Percentiles rank a stretch among this genome's conserved stretches.
Evolutionary conservation across 148 eudicot species (phyloP).

Genomic region (Fagopyrum homotropicum): DNA sequence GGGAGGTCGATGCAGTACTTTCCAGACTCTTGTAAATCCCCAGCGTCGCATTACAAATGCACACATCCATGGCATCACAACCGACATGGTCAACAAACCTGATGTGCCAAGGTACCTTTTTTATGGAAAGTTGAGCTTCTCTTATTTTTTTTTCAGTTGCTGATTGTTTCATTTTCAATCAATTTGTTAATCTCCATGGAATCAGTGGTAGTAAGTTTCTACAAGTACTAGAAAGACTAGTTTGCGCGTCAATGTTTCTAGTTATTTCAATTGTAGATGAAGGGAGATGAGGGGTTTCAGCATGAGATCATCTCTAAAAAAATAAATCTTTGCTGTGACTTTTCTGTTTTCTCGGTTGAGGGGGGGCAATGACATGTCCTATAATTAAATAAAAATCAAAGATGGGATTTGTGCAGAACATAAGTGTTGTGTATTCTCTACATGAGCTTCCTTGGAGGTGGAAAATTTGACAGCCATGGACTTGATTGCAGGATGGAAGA

Average conservation of each 20-base stretch:
- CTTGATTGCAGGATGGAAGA: conserved; percentile 68
- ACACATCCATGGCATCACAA: conserved; percentile 51
- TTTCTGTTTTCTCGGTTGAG: no score
- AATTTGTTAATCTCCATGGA: neutral
- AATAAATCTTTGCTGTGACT: no score
- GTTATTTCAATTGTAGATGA: no score
- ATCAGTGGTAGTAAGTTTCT: neutral
- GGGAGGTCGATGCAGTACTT: conserved; percentile 85
- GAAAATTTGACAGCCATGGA: conserved; percentile 15
- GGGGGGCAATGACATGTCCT: neutral
- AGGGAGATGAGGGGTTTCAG: no score
- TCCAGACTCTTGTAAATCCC: conserved; percentile 84
- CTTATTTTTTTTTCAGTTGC: neutral
- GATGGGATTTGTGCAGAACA: neutral
- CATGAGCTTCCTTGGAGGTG: neutral
- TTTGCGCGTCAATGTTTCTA: no score
- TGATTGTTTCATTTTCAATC: neutral
- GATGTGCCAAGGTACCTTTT: conserved; percentile 72
- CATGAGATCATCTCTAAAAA: no score
- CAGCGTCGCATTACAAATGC: conserved; percentile 46
- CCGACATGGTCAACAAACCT: conserved; percentile 50
- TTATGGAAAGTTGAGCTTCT: neutral
- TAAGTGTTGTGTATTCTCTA: neutral
- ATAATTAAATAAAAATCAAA: neutral
- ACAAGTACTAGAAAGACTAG: neutral